Base-by-base conservation (phyloP, 73 alveolate genomes). In the Symbiodinium natans region DNA sequence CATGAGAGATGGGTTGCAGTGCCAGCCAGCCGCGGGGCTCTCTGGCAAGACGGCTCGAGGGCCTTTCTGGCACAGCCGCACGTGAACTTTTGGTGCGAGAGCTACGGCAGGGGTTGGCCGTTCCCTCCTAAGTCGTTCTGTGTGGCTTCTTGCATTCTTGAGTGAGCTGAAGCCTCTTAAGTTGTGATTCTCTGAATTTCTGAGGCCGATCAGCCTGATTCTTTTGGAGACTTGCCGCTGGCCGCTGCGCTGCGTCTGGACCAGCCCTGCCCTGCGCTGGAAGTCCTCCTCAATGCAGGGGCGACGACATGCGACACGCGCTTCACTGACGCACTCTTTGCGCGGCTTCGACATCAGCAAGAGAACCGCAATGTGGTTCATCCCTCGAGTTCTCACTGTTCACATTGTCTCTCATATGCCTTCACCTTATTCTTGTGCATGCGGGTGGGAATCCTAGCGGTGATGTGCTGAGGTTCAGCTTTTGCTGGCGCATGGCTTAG, bases 21-120 rank as follows among this genome's bases (percentile, higher is more conserved):
- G 80, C 80, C 33, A 63, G 80, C 36, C 80, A 63, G 80, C 80
- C 80, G 29, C 80, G 83, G 68, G 93, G 93, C 48, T 48, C 83
- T 33, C 19, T 86, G 93, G 82, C 93, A 31, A 42, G 68, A 54
- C 93, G 93, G 54, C 74, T 86, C 40, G 43, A 83, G 75, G 77
- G 92, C 75, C 92, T 83, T 23, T 59, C 42, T 83, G 92, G 92
- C 25, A 68, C 42, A 19, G 92, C 92, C 13, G 92, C 92, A 25
- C 39, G 31, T 29, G 41, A 59, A 59, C 48, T 83, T 42, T 41
- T 41, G 77, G 74, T 68, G 75, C n/a, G 41, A 83, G 92, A 41
- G 33, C 38, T 83, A 31, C 74, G 48, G 92, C n/a, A 83, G 27
- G 92, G 92, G 5, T 41, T 83, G n/a, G 75, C 31, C 31, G 29